These are phyloP conservation scores for Pleurotus giganteus DNA, from an alignment of 768 basidiomycete species.

Conservation along the genomic window DNA sequence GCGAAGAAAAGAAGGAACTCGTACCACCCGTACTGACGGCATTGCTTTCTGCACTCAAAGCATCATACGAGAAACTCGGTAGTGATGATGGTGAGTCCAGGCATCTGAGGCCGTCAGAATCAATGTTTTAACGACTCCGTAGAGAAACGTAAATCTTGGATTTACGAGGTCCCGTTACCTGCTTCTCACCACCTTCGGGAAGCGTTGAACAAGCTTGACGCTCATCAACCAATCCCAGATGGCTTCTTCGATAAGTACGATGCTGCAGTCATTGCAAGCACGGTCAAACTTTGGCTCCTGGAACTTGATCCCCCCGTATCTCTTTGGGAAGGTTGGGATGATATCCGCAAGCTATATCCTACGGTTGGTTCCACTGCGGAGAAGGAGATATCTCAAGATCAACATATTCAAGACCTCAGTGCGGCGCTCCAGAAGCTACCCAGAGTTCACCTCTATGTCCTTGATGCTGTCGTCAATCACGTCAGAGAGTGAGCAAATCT, in stretches of 20 bases:
- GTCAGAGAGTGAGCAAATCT: slow-evolving; percentile 54
- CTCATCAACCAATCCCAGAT: slow-evolving; percentile 51
- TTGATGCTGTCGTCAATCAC: slow-evolving; percentile 78
- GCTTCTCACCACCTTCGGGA: slow-evolving; percentile 86
- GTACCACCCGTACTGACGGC: slow-evolving; percentile 75
- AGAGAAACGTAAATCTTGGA: slow-evolving; percentile 91
- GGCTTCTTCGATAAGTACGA: slow-evolving; percentile 67
- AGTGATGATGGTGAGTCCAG: slow-evolving; percentile 59
- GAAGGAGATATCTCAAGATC: slow-evolving; percentile 50
- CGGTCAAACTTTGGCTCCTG: slow-evolving; percentile 87
- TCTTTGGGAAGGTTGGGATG: slow-evolving; percentile 90
- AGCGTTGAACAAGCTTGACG: slow-evolving; percentile 70
- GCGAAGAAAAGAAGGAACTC: slow-evolving; percentile 56
- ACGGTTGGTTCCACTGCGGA: slow-evolving; percentile 41
- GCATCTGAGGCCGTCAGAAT: neutral
- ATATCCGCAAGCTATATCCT: slow-evolving; percentile 85
- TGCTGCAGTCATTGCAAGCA: slow-evolving; percentile 80
- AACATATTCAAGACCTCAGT: slow-evolving; percentile 62
- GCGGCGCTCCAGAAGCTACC: slow-evolving; percentile 68
- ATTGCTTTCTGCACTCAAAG: slow-evolving; percentile 60
- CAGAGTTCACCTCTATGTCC: slow-evolving; percentile 74
- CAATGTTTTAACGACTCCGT: slow-evolving; percentile 4
- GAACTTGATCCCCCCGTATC: slow-evolving; percentile 87
- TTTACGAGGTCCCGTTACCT: slow-evolving; percentile 88
- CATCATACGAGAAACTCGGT: slow-evolving; percentile 58